Conservation (phyloP, 306 rosid species). For the Ceratonia siliqua region DNA sequence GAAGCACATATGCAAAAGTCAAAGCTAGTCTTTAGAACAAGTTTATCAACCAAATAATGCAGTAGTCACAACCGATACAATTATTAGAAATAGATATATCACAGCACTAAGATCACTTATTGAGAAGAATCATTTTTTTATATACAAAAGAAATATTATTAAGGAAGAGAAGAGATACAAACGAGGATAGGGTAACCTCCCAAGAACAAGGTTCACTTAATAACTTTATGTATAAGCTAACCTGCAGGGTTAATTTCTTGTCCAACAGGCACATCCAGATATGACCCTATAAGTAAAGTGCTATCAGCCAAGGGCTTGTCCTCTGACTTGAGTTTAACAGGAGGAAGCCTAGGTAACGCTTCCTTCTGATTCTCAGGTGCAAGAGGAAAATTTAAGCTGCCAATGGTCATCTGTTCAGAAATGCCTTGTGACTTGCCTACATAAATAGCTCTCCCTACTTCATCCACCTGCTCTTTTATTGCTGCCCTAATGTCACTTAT, state of each 20-base stretch:
- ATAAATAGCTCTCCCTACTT: slow-evolving; percentile 81
- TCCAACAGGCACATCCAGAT: slow-evolving; percentile 88
- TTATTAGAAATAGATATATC: slow-evolving; percentile 7
- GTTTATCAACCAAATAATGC: not conserved
- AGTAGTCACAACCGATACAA: slow-evolving; percentile 3
- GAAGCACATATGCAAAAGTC: slow-evolving; percentile 36
- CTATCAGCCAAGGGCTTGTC: slow-evolving; percentile 70
- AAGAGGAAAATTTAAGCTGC: slow-evolving; percentile 61
- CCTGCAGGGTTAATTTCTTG: slow-evolving; percentile 87
- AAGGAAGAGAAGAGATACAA: too few relatives aligned
- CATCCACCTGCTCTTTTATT: slow-evolving; percentile 84
- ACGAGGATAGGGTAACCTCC: too few relatives aligned
- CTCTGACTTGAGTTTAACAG: slow-evolving; percentile 87
- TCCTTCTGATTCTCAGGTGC: slow-evolving; percentile 68
- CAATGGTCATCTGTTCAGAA: slow-evolving; percentile 59
- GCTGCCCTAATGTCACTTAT: slow-evolving; percentile 57
- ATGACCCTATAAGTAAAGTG: slow-evolving; percentile 73
- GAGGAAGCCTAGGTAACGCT: slow-evolving; percentile 90
- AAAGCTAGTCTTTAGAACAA: slow-evolving; percentile 19
- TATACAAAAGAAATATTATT: not conserved
- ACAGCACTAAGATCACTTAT: slow-evolving; percentile 1
- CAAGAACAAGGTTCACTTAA: too few relatives aligned
- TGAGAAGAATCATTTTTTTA: not conserved
- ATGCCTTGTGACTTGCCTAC: slow-evolving; percentile 62
- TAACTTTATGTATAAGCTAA: slow-evolving; percentile 43